Percentiles rank a stretch among this genome's conserved stretches.
phyloP scores from a whole-genome alignment of 164 flowering plant genomes.

The Umbilicus rupestris region DNA sequence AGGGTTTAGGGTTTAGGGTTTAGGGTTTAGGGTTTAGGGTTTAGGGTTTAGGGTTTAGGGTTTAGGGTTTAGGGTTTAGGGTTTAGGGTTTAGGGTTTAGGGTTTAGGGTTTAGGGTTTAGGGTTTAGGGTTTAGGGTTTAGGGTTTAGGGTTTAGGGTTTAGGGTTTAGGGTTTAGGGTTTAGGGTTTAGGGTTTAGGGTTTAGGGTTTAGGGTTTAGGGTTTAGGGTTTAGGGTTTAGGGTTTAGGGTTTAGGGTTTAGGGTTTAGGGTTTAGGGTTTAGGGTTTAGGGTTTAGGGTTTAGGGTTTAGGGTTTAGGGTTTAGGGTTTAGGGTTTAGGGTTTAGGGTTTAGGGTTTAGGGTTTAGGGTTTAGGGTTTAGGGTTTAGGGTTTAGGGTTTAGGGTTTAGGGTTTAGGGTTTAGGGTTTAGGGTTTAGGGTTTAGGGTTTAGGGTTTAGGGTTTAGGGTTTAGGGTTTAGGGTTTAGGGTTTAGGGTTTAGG shows the following conservation, averaged over 20 bases:
- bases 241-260: neutral
- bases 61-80: slow-evolving; percentile 9
- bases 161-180: neutral
- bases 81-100: slow-evolving; percentile 1
- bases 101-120: neutral
- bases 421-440: slow-evolving; percentile 5
- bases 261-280: neutral
- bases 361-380: slow-evolving; percentile 3
- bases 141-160: slow-evolving; percentile 1
- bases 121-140: slow-evolving; percentile 2
- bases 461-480: slow-evolving; percentile 7
- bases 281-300: slow-evolving; percentile 7
- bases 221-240: neutral
- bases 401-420: slow-evolving; percentile 9
- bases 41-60: slow-evolving; percentile 7
- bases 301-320: slow-evolving; percentile 4
- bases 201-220: neutral
- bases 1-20: slow-evolving; percentile 5
- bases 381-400: slow-evolving; percentile 1
- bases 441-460: slow-evolving; percentile 7
- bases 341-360: slow-evolving; percentile 9
- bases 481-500: slow-evolving; percentile 9
- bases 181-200: slow-evolving; percentile 3
- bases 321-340: slow-evolving; percentile 9
- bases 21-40: neutral